Base-by-base conservation (phyloP, 2,329 filamentous ascomycete genomes). In the Aspergillus hiratsukae region DNA sequence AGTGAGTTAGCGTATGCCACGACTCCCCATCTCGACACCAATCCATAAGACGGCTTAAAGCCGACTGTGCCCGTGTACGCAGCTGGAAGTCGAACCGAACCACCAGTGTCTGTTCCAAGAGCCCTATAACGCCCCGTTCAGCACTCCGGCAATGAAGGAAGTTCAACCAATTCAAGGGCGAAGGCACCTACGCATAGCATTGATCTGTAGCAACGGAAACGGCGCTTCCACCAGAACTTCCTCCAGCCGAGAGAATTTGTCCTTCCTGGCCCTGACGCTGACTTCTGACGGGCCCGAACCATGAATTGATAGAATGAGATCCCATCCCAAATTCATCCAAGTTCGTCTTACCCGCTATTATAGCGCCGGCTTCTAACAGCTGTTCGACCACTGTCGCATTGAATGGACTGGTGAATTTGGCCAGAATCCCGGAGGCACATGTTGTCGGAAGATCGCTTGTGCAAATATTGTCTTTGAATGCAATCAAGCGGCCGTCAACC, bases 321-420 rank as follows among this genome's bases (percentile, higher is more conserved):
- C 91, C 91, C 92, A 96, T 96, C 28, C 92, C 91, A 70, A 96
- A 96, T 70, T 96, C 94, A 75, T 97, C 94, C 80, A 97, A 86
- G 70, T 96, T 96, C 2, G 91, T 92, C 74, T 96, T 96, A 6
- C 88, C 88, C 1, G 86, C 80, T 1, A 93, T 72, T 5, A 81
- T 72, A 5, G 84, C 86, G 45, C 87, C 88, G 4, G 82, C 80
- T 28, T 77, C 70, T 55, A 83, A 81, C 35, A 97, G 80, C 64
- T 87, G 83, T 52, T 80, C 76, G 35, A 95, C 85, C 19, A 97
- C 86, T 8, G 90, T 93, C 19, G 93, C 91, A 69, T 92, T 85
- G 72, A 89, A 93, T 3, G 92, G 90, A 58, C 88, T 91, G 37
- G 73, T 76, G 72, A 92, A 90, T 59, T 78, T 79, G n/a, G 79